Base-by-base conservation (phyloP, 257 asterid species). In the Catharanthus roseus region DNA sequence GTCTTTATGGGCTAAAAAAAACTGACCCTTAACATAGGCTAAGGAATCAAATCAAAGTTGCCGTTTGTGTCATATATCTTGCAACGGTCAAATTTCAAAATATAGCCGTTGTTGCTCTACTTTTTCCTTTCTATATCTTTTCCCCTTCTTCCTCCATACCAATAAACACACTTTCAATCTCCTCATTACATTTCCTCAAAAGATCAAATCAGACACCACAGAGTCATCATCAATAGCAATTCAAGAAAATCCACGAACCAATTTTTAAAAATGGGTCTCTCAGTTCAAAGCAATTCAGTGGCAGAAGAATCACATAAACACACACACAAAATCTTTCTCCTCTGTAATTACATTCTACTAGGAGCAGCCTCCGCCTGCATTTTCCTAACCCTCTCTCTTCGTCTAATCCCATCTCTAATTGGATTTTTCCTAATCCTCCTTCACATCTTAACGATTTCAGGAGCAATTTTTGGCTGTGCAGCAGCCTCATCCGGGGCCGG, bases 401-500 rank as follows among this genome's bases (percentile, higher is more conserved):
- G 87, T 8, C 65, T 83, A 24, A 38, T 81, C 69, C 87, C 87
- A 0, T 83, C 87, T 11, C 80, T 83, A 13, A 49, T 79, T 9
- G 85, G 87, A 4, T 83, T 81, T 68, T 74, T 83, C 73, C 71
- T 83, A 39, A 81, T 83, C 65, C 82, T 81, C 58, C 85, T 83
- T 77, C 85, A 83, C 69, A 62, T 78, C 75, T 34, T 81, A 61
- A 83, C 87, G 15, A 81, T 83, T 4, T 78, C 77, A 6, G 87
- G 87, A 0, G 87, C 87, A 23, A 68, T 81, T 12, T 81, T 73
- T 9, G 87, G 87, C 18, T 83, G 87, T 69, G 90, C 96, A 23
- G 90, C 87, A 5, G 84, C 87, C 1, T 80, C 86, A 15, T 72
- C 96, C 3, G 81, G 88, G 36, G 88, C 89, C 60, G 84, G 85